Conservation (phyloP, 1,284 basidiomycete species). For the Puccinia brachypodii region DNA sequence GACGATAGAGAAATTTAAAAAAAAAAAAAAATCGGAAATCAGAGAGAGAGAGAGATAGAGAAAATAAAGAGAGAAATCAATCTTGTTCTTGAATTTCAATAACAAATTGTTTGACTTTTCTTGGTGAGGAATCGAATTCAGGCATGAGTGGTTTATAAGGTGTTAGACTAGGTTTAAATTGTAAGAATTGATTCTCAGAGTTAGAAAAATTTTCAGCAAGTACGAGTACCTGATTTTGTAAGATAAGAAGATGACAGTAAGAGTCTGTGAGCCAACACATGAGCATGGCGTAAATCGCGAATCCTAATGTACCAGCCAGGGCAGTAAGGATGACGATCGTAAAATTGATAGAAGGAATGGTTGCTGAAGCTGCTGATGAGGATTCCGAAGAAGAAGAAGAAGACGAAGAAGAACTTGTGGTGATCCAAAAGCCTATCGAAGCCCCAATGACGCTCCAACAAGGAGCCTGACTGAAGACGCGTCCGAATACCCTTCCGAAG, state of each 20-base stretch:
- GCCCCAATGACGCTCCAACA: constrained; percentile 26
- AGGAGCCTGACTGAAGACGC: constrained; percentile 34
- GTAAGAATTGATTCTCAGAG: background rate
- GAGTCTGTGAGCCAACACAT: constrained; percentile 34
- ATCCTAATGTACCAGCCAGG: constrained; percentile 10
- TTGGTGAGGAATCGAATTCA: constrained; percentile 19
- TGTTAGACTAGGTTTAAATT: background rate
- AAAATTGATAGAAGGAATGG: constrained; percentile 20
- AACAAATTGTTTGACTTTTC: background rate
- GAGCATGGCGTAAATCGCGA: constrained; percentile 17
- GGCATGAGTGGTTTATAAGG: constrained; percentile 21
- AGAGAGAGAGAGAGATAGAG: constrained; percentile 4
- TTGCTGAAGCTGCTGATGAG: no score
- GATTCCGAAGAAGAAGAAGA: no score
- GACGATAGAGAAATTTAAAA: background rate
- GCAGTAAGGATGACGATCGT: constrained; percentile 20
- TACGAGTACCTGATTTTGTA: constrained; percentile 44
- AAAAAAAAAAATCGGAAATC: background rate
- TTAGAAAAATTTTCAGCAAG: constrained; percentile 15
- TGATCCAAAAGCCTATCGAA: constrained; percentile 25
- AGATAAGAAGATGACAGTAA: constrained; percentile 27
- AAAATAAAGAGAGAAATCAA: background rate
- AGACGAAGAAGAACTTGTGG: background rate
- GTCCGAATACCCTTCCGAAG: background rate
- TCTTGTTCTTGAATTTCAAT: constrained; percentile 6